A percentile compares a stretch with the other conserved stretches of the same genome.
Evolutionary conservation across 371 early-diverging fungal species (phyloP).

Genomic region (Apophysomyces elegans): DNA sequence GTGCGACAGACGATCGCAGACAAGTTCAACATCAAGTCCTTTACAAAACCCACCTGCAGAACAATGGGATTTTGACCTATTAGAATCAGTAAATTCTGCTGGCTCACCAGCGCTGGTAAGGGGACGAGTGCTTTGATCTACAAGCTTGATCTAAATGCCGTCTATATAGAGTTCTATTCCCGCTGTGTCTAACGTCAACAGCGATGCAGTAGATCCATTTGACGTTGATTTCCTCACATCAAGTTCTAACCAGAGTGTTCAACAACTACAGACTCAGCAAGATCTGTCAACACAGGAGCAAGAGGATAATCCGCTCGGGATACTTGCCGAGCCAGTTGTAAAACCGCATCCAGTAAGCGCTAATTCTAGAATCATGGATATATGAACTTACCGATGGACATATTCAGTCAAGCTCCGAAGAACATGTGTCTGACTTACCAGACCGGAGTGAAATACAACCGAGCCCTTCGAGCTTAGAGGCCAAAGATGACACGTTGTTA

Average conservation of each 20-base stretch:
- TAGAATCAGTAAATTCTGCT: slow-evolving; percentile 28
- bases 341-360: not conserved
- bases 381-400: not conserved
- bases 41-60: slow-evolving; percentile 21
- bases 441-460: not conserved
- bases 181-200: slow-evolving; percentile 15
- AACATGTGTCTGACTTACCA: not conserved
- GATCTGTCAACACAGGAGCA: slow-evolving; percentile 13
- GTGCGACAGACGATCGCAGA: slow-evolving; percentile 26
- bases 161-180: not conserved
- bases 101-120: slow-evolving; percentile 4
- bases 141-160: not conserved
- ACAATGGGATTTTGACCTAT: slow-evolving; percentile 63
- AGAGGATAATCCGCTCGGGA: slow-evolving; percentile 50
- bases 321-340: slow-evolving; percentile 26
- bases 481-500: slow-evolving; percentile 40
- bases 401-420: not conserved
- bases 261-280: not conserved
- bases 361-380: not conserved
- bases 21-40: slow-evolving; percentile 18
- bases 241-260: slow-evolving; percentile 14
- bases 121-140: slow-evolving; percentile 1
- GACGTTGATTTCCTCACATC: slow-evolving; percentile 33
- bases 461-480: not conserved
- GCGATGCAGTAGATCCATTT: slow-evolving; percentile 40